Conservation (phyloP, 805 yeast genomes). For the Candida namnaoensis region DNA sequence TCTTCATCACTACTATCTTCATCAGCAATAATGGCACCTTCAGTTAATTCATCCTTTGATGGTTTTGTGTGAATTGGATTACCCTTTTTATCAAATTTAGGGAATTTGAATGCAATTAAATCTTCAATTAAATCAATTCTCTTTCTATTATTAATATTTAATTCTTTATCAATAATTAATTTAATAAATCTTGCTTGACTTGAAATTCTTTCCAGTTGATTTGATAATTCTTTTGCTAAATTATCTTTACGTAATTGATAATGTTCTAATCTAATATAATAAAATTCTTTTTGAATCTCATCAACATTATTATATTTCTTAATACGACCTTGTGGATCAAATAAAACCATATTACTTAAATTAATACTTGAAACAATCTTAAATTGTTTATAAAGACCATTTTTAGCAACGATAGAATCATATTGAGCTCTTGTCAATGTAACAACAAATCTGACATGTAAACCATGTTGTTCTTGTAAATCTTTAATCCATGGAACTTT, state of each 20-base stretch:
- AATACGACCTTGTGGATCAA: conserved; percentile 83
- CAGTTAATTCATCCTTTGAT: conserved; percentile 14
- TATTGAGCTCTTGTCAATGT: conserved; percentile 36
- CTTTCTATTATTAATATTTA: conserved; percentile 69
- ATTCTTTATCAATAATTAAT: conserved; percentile 70
- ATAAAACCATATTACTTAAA: conserved; percentile 89
- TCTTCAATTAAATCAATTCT: conserved; percentile 55
- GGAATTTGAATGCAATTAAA: conserved; percentile 59
- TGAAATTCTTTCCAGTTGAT: conserved; percentile 65
- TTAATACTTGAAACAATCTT: conserved; percentile 62
- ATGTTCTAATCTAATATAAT: conserved; percentile 75
- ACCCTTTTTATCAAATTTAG: conserved; percentile 65
- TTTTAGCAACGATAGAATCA: conserved; percentile 76
- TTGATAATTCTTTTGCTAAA: conserved; percentile 57
- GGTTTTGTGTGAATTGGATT: conserved; percentile 44
- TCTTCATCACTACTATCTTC: conserved; percentile 32
- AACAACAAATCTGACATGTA: conserved; percentile 70
- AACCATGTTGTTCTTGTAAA: conserved; percentile 88
- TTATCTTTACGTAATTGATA: conserved; percentile 88
- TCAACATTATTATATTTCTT: conserved; percentile 69
- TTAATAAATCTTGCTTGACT: conserved; percentile 89
- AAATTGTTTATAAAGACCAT: conserved; percentile 83
- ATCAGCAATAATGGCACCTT: conserved; percentile 30
- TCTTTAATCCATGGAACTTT: conserved; percentile 83
- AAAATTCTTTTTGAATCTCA: conserved; percentile 80